Evolutionary conservation across 2,329 filamentous ascomycete genomes (phyloP).

Genomic region (Hypoxylon sp.): DNA sequence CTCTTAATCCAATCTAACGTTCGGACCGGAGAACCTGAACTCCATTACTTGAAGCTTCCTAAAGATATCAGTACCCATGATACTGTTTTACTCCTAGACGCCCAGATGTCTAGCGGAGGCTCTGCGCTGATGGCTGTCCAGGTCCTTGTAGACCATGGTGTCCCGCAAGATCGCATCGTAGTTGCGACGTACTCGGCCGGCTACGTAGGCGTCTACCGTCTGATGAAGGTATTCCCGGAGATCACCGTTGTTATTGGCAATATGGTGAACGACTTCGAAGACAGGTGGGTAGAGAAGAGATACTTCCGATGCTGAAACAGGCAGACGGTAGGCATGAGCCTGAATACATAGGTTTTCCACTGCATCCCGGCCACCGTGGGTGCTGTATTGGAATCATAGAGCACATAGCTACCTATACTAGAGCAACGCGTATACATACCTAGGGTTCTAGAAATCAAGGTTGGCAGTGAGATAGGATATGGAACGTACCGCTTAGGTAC

Average conservation of each 20-base stretch:
- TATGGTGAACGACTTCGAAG: conserved; percentile 84
- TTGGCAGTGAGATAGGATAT: conserved; percentile 12
- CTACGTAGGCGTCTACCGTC: conserved; percentile 83
- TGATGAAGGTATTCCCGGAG: conserved; percentile 90
- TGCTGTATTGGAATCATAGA: conserved; percentile 9
- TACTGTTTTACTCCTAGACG: conserved; percentile 88
- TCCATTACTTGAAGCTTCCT: conserved; percentile 90
- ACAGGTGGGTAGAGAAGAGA: conserved; percentile 89
- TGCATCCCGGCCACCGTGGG: background rate
- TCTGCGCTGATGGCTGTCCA: conserved; percentile 92
- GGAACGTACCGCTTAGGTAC: conserved; percentile 6
- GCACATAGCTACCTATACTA: conserved; percentile 19
- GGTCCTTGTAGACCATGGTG: conserved; percentile 94
- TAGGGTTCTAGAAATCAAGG: conserved; percentile 1
- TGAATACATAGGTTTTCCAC: conserved; percentile 20
- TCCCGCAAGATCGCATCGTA: conserved; percentile 85
- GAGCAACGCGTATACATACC: conserved; percentile 16
- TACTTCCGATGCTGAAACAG: conserved; percentile 85
- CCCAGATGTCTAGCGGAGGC: conserved; percentile 94
- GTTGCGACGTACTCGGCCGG: conserved; percentile 95
- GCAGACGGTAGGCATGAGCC: conserved; percentile 35
- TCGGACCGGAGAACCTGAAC: conserved; percentile 88
- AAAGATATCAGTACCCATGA: conserved; percentile 80
- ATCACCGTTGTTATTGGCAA: conserved; percentile 89
- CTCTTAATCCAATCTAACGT: conserved; percentile 92